phyloP scores from a whole-genome alignment of 768 basidiomycete species.

The Tylopilus sp. region DNA sequence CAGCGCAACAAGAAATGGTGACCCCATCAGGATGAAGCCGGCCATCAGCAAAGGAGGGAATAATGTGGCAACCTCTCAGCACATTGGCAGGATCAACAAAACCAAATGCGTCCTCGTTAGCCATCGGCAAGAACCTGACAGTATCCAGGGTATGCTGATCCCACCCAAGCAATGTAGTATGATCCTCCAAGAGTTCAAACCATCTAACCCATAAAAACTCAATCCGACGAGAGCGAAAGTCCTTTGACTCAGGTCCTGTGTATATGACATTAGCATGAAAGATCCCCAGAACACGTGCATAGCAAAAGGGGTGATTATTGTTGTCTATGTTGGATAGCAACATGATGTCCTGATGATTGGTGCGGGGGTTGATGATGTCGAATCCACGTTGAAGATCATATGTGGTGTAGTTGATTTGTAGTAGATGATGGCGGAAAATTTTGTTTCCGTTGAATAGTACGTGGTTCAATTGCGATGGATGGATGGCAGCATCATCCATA shows the following conservation, averaged over 20 bases:
- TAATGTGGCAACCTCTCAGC: not conserved
- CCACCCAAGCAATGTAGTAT: not conserved
- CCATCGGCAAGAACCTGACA: not conserved
- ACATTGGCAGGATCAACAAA: not conserved
- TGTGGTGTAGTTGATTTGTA: not conserved
- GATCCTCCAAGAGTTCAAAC: not conserved
- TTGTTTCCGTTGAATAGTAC: not conserved
- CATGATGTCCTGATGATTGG: not conserved
- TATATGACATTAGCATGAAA: constrained; percentile 2
- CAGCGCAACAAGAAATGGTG: not conserved
- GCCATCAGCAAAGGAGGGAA: not conserved
- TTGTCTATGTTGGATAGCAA: not conserved
- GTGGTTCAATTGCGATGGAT: not conserved
- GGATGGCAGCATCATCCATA: not conserved
- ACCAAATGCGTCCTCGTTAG: not conserved
- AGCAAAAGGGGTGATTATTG: not conserved
- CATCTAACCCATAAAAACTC: not conserved
- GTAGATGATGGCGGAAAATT: not conserved
- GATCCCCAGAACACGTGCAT: not conserved
- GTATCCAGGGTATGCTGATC: not conserved
- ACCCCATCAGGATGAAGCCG: not conserved
- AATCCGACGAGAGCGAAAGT: not conserved
- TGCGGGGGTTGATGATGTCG: not conserved
- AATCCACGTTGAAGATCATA: not conserved
- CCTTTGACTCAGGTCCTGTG: not conserved